Evolutionary conservation across 2,329 filamentous ascomycete species (phyloP).

Genomic region (Calonectria hawksworthii): DNA sequence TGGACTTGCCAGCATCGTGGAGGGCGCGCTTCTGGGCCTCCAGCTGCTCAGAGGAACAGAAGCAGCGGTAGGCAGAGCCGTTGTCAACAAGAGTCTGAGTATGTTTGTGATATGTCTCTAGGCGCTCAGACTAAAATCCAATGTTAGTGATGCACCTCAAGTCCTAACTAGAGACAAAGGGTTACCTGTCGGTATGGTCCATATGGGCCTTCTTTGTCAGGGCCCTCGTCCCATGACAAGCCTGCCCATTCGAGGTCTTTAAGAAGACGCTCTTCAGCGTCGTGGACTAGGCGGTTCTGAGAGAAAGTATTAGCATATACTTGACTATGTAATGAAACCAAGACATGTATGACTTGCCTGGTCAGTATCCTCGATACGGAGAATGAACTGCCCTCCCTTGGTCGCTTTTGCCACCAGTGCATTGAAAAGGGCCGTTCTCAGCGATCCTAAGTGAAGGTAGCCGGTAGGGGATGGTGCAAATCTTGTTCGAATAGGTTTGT

Average conservation of each 20-base stretch:
- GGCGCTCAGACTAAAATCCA: constrained; percentile 79
- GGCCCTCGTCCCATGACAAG: constrained; percentile 94
- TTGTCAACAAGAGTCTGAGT: constrained; percentile 76
- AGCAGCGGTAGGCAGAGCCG: constrained; percentile 91
- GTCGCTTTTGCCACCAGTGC: constrained; percentile 91
- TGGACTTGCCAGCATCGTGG: constrained; percentile 63
- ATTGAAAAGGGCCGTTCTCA: constrained; percentile 96
- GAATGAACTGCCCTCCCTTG: constrained; percentile 84
- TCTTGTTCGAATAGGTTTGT: constrained; percentile 69
- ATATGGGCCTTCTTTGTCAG: constrained; percentile 82
- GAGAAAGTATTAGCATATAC: not conserved
- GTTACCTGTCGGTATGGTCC: constrained; percentile 88
- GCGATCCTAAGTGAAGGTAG: constrained; percentile 90
- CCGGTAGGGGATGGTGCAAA: constrained; percentile 98
- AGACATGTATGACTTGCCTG: constrained; percentile 70
- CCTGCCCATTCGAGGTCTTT: constrained; percentile 91
- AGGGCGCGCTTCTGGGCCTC: constrained; percentile 75
- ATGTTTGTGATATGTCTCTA: constrained; percentile 79
- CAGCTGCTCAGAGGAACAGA: constrained; percentile 83
- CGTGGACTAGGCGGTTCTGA: constrained; percentile 84
- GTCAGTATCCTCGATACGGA: constrained; percentile 96
- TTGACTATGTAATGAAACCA: not conserved
- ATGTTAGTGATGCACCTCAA: not conserved
- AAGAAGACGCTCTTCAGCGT: constrained; percentile 83
- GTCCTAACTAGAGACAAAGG: not conserved